Base-by-base conservation (phyloP, 768 basidiomycete genomes). In the Candolleomyces efflorescens region DNA sequence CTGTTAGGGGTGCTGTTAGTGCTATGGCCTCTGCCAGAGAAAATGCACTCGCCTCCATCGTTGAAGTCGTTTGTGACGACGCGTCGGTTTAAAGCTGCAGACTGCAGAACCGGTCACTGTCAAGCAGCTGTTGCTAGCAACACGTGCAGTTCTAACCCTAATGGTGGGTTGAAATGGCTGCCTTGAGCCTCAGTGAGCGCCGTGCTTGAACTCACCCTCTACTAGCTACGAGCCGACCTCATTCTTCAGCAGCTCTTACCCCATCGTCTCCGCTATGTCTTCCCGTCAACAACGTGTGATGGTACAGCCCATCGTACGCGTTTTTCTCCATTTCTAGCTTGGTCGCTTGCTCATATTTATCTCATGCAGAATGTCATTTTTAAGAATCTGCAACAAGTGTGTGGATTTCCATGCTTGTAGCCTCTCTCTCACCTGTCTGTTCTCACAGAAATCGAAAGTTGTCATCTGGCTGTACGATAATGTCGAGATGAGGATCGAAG, bases 401-500 rank as follows among this genome's bases (percentile, higher is more conserved):
- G 60, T 20, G 52, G 22, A 36, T 32, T 49, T 51, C n/a, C 53
- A 41, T 18, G 20, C 17, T 59, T 23, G 37, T 3, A 22, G 2
- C 18, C 20, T 49, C 45, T 56, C 23, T 57, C 27, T 49, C 18
- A 64, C 17, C 58, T 27, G 59, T 56, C 59, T 54, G 13, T 18
- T 13, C 6, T 27, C 59, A 54, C 69, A 95, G 94, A 86, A 85
- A 78, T 75, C 82, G 51, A 93, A 90, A 73, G 86, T 97, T 27
- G 81, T 86, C 18, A 86, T 99, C 69, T 99, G 96, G 96, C 74
- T 99, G 60, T 98, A 93, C 68, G 96, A 99, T 70, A 98, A 98
- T 71, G 82, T 88, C 56, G 94, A 98, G 68, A 94, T 97, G 89
- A 83, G 96, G 60, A 90, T 99, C 60, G 94, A 98, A 74, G 96